Evolutionary conservation across 2,329 filamentous ascomycete species (phyloP), one percentile per base, ranked within the genome.

Genomic region (Cordyceps fumosorosea): DNA sequence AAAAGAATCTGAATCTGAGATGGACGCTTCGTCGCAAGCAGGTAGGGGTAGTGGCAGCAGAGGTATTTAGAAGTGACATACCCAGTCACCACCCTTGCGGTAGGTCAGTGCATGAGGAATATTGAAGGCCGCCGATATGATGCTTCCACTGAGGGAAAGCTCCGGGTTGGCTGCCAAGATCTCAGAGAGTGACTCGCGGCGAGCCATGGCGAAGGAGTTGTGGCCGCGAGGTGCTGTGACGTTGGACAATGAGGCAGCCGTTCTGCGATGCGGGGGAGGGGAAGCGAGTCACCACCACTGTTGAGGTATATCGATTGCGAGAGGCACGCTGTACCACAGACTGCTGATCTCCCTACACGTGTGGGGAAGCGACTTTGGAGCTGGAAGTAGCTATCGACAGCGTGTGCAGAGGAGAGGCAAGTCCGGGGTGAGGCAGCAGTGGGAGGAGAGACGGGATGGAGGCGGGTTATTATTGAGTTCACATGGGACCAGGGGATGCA

Each of bases 41-140:
- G 20, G 20, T 3, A 47, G 22, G n/a, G 50, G 16, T 8, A 22
- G 6, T 54, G 18, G 16, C 18, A 32, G 20, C 11, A 60, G 58
- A 60, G 58, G 58, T 40, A 60, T 60, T 60, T 53, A 60, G 57
- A 20, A 60, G 29, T 60, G 58, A 55, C 58, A 50, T 62, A 87
- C 85, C 85, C 85, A 88, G 67, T 87, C 82, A 62, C 80, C 77
- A 18, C 80, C 81, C 67, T 82, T 83, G 67, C 77, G 79, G 68
- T 86, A 87, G 64, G 81, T 80, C 62, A 87, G 72, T 34, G 82
- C 78, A 68, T 87, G 80, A 29, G 85, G 84, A 64, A 86, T 82
- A 64, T 82, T 86, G 67, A 88, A 88, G 20, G 84, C 86, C 22
- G 82, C 84, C 2, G 85, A 88, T 66, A 88, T 87, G 67, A 88